Evolutionary conservation across 1,284 basidiomycete species (phyloP), one percentile per base, ranked within the genome.

Genomic region (Cryptococcus deneoformans): DNA sequence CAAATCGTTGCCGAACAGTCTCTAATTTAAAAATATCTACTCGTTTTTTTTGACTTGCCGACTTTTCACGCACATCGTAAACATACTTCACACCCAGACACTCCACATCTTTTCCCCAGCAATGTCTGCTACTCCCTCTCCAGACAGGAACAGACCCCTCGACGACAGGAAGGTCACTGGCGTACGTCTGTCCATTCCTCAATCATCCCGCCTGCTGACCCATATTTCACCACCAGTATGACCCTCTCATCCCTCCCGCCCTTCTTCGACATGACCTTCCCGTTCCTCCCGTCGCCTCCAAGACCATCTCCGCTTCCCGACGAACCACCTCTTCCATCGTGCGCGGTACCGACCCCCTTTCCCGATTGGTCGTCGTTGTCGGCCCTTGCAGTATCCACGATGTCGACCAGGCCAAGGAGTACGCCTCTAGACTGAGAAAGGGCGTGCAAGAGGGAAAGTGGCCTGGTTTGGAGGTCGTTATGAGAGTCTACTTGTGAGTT

Each of bases 311-410:
- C 7, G 77, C 82, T 11, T 87, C 90, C n/a, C 86, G 93, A 65
- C 86, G 85, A 79, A 82, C 83, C 58, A 84, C 89, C 0, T 87
- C 91, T 0, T 82, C 85, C 58, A 85, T 95, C 66, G 81, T 94
- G 45, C 85, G 88, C 3, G 91, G 92, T 34, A 83, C 85, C 48
- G 92, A 94, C 69, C 71, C 73, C 11, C 61, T 70, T 24, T 87
- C 91, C 67, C 85, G 92, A 50, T 64, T 97, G 1, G 81, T 97
- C 50, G 92, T 96, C 71, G 82, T 97, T 66, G 89, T 96, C 61
- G 95, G 95, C 4, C 95, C 95, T 16, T 99, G 95, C 82, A 95
- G 91, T 3, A 96, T 99, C 65, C 95, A 99, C 78, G 90, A 87
- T 36, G 79, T 90, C 4, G 85, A 87, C 50, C 90, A 94, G 76